These are phyloP conservation scores for Tolypocladium tundrense DNA, from an alignment of 2,329 filamentous ascomycete species.

Conservation along the genomic window DNA sequence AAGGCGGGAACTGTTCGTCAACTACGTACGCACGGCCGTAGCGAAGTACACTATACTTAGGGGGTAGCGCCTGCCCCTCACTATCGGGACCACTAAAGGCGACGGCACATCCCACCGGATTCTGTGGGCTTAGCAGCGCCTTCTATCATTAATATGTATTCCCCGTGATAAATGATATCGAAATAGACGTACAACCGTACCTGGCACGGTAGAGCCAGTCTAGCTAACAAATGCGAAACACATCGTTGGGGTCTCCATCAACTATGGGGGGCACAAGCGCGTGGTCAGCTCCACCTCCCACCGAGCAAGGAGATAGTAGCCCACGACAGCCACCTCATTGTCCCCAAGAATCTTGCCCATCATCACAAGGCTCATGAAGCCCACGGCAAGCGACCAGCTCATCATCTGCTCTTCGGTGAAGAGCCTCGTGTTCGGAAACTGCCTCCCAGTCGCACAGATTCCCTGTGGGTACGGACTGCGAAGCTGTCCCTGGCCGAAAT, in stretches of 20 bases:
- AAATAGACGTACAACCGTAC: background rate
- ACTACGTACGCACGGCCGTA: no score
- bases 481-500: background rate
- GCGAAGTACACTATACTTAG: no score
- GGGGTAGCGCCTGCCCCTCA: no score
- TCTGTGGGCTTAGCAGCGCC: no score
- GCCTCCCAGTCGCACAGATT: background rate
- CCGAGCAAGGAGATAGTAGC: background rate
- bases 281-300: background rate
- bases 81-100: no score
- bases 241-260: background rate
- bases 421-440: background rate
- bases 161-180: no score
- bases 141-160: no score
- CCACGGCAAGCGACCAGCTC: background rate
- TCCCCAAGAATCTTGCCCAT: background rate
- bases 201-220: background rate
- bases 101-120: no score
- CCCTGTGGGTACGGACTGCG: background rate
- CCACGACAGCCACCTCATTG: background rate
- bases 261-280: background rate
- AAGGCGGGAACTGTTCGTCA: no score
- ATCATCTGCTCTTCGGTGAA: background rate
- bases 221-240: background rate
- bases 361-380: background rate